Evolutionary conservation across 768 basidiomycete species (phyloP).

Genomic region (Lentinula sp.): DNA sequence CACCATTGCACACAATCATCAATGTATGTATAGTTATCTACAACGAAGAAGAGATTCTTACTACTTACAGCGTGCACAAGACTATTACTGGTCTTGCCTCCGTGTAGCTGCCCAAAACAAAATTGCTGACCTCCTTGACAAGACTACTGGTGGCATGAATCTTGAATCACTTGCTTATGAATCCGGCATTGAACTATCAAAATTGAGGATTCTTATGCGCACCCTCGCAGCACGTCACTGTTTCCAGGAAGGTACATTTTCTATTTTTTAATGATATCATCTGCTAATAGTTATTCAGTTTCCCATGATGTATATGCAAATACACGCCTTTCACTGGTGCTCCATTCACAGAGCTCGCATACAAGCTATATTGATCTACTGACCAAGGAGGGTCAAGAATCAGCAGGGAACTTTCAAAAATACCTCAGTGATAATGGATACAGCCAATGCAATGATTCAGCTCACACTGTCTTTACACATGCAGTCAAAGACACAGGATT

Average conservation of each 20-base stretch:
- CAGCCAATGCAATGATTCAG: conserved; percentile 13
- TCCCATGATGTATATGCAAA: conserved; percentile 24
- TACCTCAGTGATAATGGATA: conserved; percentile 17
- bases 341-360: conserved; percentile 17
- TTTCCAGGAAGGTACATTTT: background rate
- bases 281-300: conserved; percentile 13
- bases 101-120: background rate
- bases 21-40: conserved; percentile 18
- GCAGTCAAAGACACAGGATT: conserved; percentile 14
- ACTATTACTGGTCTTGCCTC: background rate
- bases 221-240: background rate
- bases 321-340: conserved; percentile 23
- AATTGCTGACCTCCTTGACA: background rate
- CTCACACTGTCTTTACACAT: conserved; percentile 15
- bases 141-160: background rate
- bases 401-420: conserved; percentile 19
- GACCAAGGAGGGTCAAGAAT: conserved; percentile 8
- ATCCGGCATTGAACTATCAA: background rate
- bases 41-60: background rate
- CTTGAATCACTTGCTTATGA: background rate
- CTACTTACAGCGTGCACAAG: background rate
- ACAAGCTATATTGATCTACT: conserved; percentile 10
- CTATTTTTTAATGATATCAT: background rate
- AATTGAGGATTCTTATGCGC: background rate
- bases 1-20: conserved; percentile 21